A percentile compares a stretch with the other conserved stretches of the same genome.
Evolutionary conservation across 192 early-diverging fungal genomes (phyloP).

Genomic region (Mortierella antarctica): DNA sequence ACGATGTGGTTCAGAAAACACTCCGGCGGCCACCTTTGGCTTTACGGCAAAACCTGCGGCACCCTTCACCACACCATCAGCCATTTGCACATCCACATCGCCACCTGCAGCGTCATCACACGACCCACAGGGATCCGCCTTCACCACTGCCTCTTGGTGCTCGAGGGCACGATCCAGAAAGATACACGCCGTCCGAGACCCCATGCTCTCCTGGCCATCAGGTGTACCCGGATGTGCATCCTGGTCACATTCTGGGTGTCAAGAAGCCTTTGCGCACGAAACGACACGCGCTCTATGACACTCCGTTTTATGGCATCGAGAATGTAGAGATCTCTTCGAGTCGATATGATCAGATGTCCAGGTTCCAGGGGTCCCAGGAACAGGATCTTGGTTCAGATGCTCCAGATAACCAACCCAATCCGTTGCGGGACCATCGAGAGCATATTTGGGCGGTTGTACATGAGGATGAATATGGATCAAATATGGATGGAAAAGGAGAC

Average conservation of each 20-base stretch:
- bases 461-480: conserved; percentile 11
- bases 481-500: not conserved
- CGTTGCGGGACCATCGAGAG: conserved; percentile 6
- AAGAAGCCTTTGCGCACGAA: not conserved
- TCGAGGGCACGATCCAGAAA: too few species aligned
- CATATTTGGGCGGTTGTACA: conserved; percentile 22
- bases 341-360: not conserved
- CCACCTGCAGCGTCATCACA: not conserved
- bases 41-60: not conserved
- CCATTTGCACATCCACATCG: not conserved
- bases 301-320: conserved; percentile 29
- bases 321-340: conserved; percentile 10
- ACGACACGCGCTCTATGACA: not conserved
- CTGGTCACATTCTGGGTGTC: not conserved
- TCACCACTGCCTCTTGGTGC: too few species aligned
- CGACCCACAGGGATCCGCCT: too few species aligned
- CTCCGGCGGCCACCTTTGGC: not conserved
- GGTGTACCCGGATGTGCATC: not conserved
- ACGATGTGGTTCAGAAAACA: too few species aligned
- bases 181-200: not conserved
- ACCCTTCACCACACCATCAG: not conserved
- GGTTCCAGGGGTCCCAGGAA: not conserved
- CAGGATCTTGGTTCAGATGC: not conserved
- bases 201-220: conserved; percentile 9
- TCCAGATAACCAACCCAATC: too few species aligned